Base-by-base conservation (phyloP, 164 flowering plant genomes). In the Santalum album region DNA sequence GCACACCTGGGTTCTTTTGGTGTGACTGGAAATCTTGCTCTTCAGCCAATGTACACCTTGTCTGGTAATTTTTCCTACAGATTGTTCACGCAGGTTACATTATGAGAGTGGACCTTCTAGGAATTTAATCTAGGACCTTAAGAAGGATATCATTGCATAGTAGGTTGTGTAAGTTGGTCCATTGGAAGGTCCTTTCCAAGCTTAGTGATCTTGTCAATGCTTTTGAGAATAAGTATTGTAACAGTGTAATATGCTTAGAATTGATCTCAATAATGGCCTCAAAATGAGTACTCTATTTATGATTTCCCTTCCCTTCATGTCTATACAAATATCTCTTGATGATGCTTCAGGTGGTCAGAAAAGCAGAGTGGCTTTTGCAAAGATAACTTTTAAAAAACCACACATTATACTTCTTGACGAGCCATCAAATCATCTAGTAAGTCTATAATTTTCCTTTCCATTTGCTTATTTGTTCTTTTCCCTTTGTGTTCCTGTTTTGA, bases 321-420 rank as follows among this genome's bases (percentile, higher is more conserved):
- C n/a, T n/a, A n/a, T n/a, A n/a, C n/a, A n/a, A n/a, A n/a, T n/a
- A n/a, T n/a, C n/a, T n/a, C 3, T 12, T 45, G 17, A 6, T 22
- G 25, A 36, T 51, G 46, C 34, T 46, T 46, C 79, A 94, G 99
- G 99, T 73, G 99, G 99, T 66, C 99, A 94, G 69, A 94, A 94
- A 72, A 94, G 99, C 75, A 87, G 99, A 70, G 99, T 94, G 63
- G 97, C 99, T 40, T 94, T 94, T 77, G 87, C 99, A 20, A 94
- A 90, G 85, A 94, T 94, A 52, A 94, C 99, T 23, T 94, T 94
- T 75, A 90, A 86, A 66, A 94, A 90, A 57, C 99, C 99, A 34
- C 99, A 94, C 64, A 77, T 94, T 40, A 78, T 94, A 58, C 72
- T 94, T 61, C 90, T 94, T 64, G 99, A 94, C 58, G 99, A 94